These are phyloP conservation scores for Cystofilobasidium capitatum DNA, from an alignment of 768 basidiomycete genomes.

Conservation along the genomic window DNA sequence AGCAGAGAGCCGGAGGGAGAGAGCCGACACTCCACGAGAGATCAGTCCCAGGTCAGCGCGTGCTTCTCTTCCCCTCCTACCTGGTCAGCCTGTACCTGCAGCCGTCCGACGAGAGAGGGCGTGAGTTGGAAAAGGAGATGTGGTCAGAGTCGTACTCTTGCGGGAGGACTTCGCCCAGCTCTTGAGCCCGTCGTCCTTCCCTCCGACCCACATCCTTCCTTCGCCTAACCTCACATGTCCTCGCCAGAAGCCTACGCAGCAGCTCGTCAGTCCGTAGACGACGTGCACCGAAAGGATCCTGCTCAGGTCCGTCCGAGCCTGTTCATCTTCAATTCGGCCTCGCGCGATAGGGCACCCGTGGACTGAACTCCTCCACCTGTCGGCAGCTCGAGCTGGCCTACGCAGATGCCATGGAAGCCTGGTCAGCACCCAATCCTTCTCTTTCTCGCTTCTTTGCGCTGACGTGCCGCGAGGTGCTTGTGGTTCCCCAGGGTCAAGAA, in stretches of 20 bases:
- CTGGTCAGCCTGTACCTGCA: no score
- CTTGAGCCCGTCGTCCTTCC: not conserved
- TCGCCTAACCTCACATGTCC: not conserved
- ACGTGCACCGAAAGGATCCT: slow-evolving; percentile 11
- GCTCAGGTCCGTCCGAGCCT: not conserved
- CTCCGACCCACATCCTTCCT: not conserved
- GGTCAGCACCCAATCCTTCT: not conserved
- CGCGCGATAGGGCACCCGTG: not conserved
- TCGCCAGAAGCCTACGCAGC: slow-evolving; percentile 4
- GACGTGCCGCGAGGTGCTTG: no score
- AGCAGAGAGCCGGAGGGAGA: no score
- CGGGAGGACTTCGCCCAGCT: no score
- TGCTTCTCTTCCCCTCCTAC: no score
- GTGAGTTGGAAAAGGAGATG: no score
- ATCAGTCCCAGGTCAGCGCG: no score
- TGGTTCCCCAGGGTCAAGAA: slow-evolving; percentile 1
- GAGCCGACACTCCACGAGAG: no score
- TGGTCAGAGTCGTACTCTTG: no score
- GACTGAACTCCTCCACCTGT: not conserved
- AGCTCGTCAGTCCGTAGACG: not conserved
- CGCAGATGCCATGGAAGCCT: slow-evolving; percentile 18
- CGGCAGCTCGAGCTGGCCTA: slow-evolving; percentile 20
- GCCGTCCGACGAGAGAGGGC: no score
- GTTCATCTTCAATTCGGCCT: not conserved
- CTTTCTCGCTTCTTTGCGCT: not conserved